Percentiles rank a stretch among this genome's conserved stretches.
phyloP scores from a whole-genome alignment of 306 rosid genomes.

The Boehmeria nivea region DNA sequence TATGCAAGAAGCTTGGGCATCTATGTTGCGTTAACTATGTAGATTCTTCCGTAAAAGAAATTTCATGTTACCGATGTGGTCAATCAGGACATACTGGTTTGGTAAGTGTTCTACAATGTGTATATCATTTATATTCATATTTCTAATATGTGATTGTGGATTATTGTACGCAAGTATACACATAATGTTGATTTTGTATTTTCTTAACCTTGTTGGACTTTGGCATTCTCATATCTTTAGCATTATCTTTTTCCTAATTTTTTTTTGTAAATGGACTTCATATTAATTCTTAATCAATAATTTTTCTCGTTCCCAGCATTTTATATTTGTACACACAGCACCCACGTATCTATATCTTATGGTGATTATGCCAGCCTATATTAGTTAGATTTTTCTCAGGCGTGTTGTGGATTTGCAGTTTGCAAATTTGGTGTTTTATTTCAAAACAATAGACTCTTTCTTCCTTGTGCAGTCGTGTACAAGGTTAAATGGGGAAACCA shows the following conservation, averaged over 20 bases:
- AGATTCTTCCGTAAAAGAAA: slow-evolving; percentile 28
- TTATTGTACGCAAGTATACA: no score
- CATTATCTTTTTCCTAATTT: no score
- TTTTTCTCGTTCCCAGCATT: no score
- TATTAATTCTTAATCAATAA: no score
- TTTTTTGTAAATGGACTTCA: no score
- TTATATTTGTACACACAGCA: no score
- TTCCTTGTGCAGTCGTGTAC: slow-evolving; percentile 47
- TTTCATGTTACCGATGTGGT: slow-evolving; percentile 91
- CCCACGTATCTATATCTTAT: no score
- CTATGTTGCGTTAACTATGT: slow-evolving; percentile 54
- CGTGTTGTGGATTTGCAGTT: not conserved
- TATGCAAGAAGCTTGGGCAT: slow-evolving; percentile 80
- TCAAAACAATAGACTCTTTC: not conserved
- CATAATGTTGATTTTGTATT: no score
- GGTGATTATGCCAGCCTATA: not conserved
- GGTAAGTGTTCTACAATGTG: slow-evolving; percentile 47
- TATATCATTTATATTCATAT: no score
- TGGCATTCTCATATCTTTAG: no score
- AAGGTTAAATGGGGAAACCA: slow-evolving; percentile 42
- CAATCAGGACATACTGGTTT: slow-evolving; percentile 74
- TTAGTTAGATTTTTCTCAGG: not conserved
- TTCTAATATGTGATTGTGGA: no score
- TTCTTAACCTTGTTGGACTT: no score
- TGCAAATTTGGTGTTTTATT: not conserved